Evolutionary conservation across 768 basidiomycete species (phyloP).

Genomic region (Lactarius psammicola): DNA sequence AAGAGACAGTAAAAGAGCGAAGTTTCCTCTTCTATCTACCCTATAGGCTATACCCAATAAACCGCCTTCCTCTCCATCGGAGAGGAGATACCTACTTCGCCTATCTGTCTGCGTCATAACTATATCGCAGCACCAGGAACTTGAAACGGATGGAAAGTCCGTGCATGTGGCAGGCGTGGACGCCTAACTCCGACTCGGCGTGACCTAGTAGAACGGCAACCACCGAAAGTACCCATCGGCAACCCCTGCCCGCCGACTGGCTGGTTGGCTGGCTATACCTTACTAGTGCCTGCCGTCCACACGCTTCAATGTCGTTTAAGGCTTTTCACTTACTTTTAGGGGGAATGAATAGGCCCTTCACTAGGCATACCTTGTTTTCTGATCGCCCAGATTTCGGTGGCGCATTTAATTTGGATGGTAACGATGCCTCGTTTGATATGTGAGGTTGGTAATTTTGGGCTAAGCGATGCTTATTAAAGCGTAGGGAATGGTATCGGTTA

Average conservation of each 20-base stretch:
- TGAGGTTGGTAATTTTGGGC: background rate
- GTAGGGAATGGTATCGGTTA: background rate
- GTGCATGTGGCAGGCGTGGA: background rate
- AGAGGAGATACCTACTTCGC: background rate
- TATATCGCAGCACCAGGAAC: too few relatives aligned
- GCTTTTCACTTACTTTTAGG: background rate
- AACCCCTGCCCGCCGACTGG: background rate
- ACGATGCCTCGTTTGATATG: conserved; percentile 3
- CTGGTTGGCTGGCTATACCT: background rate
- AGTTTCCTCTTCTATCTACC: background rate
- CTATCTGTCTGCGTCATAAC: too few relatives aligned
- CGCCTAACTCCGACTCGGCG: background rate
- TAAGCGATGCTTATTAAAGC: conserved; percentile 5
- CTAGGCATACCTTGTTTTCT: background rate
- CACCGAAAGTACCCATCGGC: too few relatives aligned
- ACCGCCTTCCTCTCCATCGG: background rate
- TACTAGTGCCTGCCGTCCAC: background rate
- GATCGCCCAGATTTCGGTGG: conserved; percentile 1
- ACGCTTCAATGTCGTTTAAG: background rate
- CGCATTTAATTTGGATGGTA: background rate
- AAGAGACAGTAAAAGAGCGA: background rate
- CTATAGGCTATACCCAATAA: background rate
- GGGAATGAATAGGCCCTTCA: conserved; percentile 6
- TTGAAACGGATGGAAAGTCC: background rate
- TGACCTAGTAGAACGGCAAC: background rate